A percentile compares a stretch with the other conserved stretches of the same genome.
Conservation (phyloP, 2,329 filamentous ascomycete species). For the Neophaeococcomyces aloes region DNA sequence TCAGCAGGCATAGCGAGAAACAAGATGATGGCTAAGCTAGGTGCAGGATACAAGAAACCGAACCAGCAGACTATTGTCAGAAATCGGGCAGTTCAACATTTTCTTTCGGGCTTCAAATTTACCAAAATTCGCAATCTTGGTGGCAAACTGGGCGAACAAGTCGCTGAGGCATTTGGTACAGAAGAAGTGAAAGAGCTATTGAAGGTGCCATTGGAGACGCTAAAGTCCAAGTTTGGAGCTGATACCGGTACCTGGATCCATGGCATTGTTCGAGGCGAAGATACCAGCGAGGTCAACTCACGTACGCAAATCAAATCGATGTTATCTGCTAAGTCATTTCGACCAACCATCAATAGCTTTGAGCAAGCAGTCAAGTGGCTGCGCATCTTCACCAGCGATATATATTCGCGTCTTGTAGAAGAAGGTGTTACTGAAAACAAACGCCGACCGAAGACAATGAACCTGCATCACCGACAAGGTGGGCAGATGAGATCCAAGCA, state of each 20-base stretch:
- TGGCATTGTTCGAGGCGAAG: conserved; percentile 72
- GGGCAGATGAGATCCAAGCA: conserved; percentile 65
- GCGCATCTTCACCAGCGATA: conserved; percentile 81
- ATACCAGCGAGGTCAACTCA: conserved; percentile 78
- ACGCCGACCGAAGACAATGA: conserved; percentile 74
- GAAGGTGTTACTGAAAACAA: conserved; percentile 83
- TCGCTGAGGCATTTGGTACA: conserved; percentile 69
- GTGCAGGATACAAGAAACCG: conserved; percentile 83
- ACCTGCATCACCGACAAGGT: conserved; percentile 68
- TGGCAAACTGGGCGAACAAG: conserved; percentile 82
- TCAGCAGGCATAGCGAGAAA: conserved; percentile 81
- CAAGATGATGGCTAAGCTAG: conserved; percentile 92
- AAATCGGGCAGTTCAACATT: conserved; percentile 67
- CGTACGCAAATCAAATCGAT: conserved; percentile 93
- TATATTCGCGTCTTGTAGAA: conserved; percentile 78
- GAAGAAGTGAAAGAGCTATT: conserved; percentile 69
- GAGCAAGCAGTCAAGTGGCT: conserved; percentile 80
- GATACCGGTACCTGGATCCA: conserved; percentile 82
- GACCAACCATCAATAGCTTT: conserved; percentile 64
- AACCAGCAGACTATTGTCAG: conserved; percentile 91
- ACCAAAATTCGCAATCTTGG: conserved; percentile 93
- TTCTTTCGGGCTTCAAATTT: conserved; percentile 77
- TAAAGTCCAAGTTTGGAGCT: conserved; percentile 68
- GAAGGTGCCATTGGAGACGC: conserved; percentile 58
- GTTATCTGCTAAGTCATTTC: conserved; percentile 91